Evolutionary conservation across 306 rosid genomes (phyloP).

Genomic region (Crataegus laevigata): DNA sequence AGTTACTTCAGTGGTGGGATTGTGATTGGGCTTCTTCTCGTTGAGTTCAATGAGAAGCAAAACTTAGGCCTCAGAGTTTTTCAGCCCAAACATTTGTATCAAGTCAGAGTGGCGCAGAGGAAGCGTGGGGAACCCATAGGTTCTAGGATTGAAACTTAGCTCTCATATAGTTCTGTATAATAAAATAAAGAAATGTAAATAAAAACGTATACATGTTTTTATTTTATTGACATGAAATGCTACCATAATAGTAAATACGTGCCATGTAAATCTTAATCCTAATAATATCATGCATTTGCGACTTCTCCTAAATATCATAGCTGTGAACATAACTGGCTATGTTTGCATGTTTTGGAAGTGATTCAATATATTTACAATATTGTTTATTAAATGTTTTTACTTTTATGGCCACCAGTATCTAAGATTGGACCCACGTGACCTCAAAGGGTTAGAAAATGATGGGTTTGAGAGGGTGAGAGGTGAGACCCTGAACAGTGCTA

Average conservation of each 20-base stretch:
- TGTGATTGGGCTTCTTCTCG: background rate
- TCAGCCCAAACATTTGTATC: background rate
- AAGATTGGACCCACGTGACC: constrained; percentile 34
- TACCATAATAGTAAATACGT: too few species aligned
- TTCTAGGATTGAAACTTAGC: background rate
- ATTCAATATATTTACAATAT: background rate
- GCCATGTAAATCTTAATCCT: too few species aligned
- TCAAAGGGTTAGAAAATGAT: constrained; percentile 32
- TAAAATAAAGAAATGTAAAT: too few species aligned
- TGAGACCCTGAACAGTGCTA: constrained; percentile 23
- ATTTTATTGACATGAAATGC: background rate
- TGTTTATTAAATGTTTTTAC: background rate
- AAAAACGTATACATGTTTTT: too few species aligned
- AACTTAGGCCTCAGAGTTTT: background rate
- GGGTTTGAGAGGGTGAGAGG: constrained; percentile 24
- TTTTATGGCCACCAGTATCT: background rate
- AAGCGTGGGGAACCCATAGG: background rate
- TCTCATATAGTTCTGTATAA: background rate
- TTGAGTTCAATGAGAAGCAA: too few species aligned
- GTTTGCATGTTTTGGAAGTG: background rate
- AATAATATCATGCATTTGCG: background rate
- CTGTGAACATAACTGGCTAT: background rate
- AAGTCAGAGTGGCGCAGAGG: background rate
- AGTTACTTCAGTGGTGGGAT: background rate
- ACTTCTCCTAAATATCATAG: background rate